Conservation (phyloP, 441 rosid species). For the Gossypium schwendimanii region DNA sequence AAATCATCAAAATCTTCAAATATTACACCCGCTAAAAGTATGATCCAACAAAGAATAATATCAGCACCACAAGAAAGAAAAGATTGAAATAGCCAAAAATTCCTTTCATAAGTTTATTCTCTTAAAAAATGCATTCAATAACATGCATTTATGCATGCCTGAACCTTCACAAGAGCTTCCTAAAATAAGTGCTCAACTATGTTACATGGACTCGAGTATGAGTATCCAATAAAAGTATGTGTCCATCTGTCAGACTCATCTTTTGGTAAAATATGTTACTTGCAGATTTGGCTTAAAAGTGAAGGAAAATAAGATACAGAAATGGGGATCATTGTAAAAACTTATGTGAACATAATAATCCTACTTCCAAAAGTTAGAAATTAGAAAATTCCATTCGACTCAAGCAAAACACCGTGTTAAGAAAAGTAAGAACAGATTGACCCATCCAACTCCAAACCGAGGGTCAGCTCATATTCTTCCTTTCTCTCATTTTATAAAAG, state of each 20-base stretch:
- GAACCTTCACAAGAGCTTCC: not conserved
- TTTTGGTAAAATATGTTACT: not conserved
- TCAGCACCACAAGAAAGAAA: constrained; percentile 3
- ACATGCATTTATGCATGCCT: not conserved
- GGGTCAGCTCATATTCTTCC: not conserved
- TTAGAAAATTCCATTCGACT: not conserved
- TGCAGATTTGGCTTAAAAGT: not conserved
- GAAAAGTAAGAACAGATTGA: not conserved
- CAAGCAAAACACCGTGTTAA: not conserved
- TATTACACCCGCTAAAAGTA: not conserved
- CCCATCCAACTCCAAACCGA: not conserved
- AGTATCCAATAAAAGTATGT: not conserved
- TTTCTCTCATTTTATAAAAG: not conserved
- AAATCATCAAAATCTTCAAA: not conserved
- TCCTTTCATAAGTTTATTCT: not conserved
- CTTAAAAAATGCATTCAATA: not conserved
- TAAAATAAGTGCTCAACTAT: not conserved
- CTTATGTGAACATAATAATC: not conserved
- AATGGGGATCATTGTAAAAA: not conserved
- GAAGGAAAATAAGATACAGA: not conserved
- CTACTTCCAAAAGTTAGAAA: not conserved
- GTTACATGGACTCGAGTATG: not conserved
- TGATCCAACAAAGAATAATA: not conserved
- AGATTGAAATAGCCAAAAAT: not conserved
- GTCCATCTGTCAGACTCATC: not conserved